Base-by-base conservation (phyloP, 345 rosid genomes). In the Viola odorata region DNA sequence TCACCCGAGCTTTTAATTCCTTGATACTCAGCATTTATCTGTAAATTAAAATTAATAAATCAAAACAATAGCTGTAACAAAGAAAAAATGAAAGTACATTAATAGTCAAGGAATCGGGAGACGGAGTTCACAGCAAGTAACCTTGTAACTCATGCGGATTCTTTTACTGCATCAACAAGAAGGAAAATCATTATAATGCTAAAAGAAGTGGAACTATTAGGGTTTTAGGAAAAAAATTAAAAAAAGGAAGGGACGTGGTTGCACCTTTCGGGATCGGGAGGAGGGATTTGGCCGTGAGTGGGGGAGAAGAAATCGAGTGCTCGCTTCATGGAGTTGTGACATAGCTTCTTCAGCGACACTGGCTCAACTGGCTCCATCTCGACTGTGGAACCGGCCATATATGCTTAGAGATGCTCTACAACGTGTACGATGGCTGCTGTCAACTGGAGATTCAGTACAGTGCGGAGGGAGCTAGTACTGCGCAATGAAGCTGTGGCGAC, bases 321-420 rank as follows among this genome's bases (percentile, higher is more conserved):
- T 39, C 97, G 95, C 80, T 90, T 94, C 2, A 88, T 72, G 37
- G 97, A 90, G 77, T 90, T 90, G 60, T 88, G 72, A 69, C 95
- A 81, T 8, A 94, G 89, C 79, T 90, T 94, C 80, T 94, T 90
- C 61, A 86, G 73, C 0, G 99, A 94, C 68, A 85, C 96, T 12
- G 92, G 91, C 69, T 94, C 97, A 37, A 90, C 87, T 14, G 92
- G 83, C 74, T 90, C 99, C 80, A 86, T 72, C 78, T 88, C 99
- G 69, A 76, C 15, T 3, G 76, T 32, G 7, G 65, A 45, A 0
- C 61, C 71, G 4, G 61, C 63, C 71, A 72, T 72, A 23, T 23
- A 23, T 23, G 32, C 32, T 23, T 23, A 23, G n/a, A n/a, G n/a
- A n/a, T n/a, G 32, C 32, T 23, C 32, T 23, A n/a, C n/a, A n/a